Evolutionary conservation across 1,284 basidiomycete species (phyloP).

Genomic region (Irpex sp.): DNA sequence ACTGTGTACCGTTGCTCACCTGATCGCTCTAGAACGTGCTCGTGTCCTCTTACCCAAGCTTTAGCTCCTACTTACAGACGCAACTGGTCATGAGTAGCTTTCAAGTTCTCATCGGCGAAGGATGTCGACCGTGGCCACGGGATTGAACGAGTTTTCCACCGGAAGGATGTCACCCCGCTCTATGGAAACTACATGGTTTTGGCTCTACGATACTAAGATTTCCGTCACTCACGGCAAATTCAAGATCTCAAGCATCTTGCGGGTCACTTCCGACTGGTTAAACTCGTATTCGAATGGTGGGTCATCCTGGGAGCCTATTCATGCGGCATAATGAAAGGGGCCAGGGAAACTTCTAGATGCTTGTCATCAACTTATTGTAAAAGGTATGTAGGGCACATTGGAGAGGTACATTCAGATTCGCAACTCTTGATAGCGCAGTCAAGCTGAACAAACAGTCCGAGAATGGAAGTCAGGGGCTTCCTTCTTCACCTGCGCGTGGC

Average conservation of each 20-base stretch:
- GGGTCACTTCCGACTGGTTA: not conserved
- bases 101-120: not conserved
- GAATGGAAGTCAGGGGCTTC: not conserved
- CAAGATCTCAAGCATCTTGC: not conserved
- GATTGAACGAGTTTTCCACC: not conserved
- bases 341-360: not conserved
- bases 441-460: not conserved
- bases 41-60: not conserved
- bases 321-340: not conserved
- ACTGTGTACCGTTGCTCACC: not conserved
- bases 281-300: not conserved
- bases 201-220: not conserved
- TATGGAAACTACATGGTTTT: not conserved
- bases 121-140: not conserved
- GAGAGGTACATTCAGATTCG: constrained; percentile 7
- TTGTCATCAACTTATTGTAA: not conserved
- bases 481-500: constrained; percentile 8
- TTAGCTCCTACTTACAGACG: not conserved
- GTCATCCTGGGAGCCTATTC: not conserved
- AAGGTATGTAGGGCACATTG: constrained; percentile 5
- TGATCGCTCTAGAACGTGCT: not conserved
- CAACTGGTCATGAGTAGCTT: not conserved
- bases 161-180: not conserved
- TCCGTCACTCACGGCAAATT: not conserved
- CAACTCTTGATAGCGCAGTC: constrained; percentile 2